Evolutionary conservation across 202 grass and related monocot genomes (phyloP), one percentile per base, ranked within the genome.

Genomic region (Zoysia matrella): DNA sequence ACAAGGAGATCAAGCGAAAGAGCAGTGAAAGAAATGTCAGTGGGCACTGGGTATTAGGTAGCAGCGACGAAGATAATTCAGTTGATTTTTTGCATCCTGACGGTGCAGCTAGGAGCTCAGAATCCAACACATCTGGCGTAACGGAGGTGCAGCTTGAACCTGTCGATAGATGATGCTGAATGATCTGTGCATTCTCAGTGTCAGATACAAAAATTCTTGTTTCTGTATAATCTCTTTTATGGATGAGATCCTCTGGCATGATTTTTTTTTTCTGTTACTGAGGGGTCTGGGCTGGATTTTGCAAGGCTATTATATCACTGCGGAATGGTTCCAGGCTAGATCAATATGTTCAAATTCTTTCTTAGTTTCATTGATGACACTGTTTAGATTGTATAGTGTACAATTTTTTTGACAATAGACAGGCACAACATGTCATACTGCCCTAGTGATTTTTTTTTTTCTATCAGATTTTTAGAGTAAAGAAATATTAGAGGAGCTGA

Each of bases 351-450:
- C 70, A 86, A 71, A 66, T 56, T 73, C 71, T 83, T 65, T 79
- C 71, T 54, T 76, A 52, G 67, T 84, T 87, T 63, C 58, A 0
- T 42, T 77, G 10, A 18, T 76, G 76, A 64, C 13, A 74, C 55
- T 56, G 30, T 72, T 85, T 74, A 86, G 62, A 67, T 83, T 87
- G 88, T 90, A 90, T 76, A 90, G 88, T 84, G 80, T 87, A 90
- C 80, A 83, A 83, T 87, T 80, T 89, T 85, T 78, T 88, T 86
- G 58, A 89, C 77, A 77, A 77, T 77, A 85, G 77, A 77, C 72
- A 85, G 72, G 58, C 53, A 81, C 61, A 77, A 82, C 42, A 66
- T 81, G 51, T 52, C 70, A 73, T 65, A 81, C 65, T 85, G 57
- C 4, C 71, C 52, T 72, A 81, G 52, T 3, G 36, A 89, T n/a